These are phyloP conservation scores for Daldinia grandis DNA, from an alignment of 495 filamentous ascomycete genomes.

Conservation along the genomic window DNA sequence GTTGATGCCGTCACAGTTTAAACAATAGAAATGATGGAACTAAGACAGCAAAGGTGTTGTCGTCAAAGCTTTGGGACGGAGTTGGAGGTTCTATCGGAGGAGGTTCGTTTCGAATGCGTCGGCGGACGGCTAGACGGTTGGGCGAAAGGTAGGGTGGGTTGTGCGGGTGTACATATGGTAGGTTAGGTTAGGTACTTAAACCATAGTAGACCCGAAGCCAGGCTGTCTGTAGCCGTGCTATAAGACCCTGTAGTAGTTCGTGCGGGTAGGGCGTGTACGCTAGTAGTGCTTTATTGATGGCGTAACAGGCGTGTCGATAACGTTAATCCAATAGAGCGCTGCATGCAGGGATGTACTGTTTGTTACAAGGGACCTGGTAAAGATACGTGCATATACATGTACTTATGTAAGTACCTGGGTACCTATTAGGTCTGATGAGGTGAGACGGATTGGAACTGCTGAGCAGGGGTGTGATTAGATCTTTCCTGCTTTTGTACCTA, in stretches of 20 bases:
- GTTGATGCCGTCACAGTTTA: not conserved
- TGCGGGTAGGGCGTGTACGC: conserved; percentile 23
- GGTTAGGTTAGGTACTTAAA: not conserved
- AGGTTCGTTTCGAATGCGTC: conserved; percentile 35
- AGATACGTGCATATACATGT: conserved; percentile 4
- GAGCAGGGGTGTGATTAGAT: not conserved
- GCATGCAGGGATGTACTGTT: conserved; percentile 9
- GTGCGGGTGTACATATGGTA: conserved; percentile 19
- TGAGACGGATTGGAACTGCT: not conserved
- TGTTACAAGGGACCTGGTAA: not conserved
- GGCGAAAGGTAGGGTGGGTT: conserved; percentile 29
- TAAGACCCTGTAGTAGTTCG: conserved; percentile 22
- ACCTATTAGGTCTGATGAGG: too few relatives aligned
- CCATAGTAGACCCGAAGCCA: conserved; percentile 20
- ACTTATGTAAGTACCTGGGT: not conserved
- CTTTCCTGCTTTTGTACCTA: not conserved
- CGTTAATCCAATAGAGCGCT: not conserved
- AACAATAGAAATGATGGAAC: conserved; percentile 16
- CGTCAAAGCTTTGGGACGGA: conserved; percentile 16
- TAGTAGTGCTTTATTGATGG: not conserved
- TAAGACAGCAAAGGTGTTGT: conserved; percentile 7
- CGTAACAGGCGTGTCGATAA: conserved; percentile 19
- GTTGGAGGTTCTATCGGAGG: conserved; percentile 42
- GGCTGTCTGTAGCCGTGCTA: conserved; percentile 24
- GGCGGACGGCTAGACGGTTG: conserved; percentile 39